Percentiles rank a stretch among this genome's conserved stretches.
phyloP scores from a whole-genome alignment of 2,329 filamentous ascomycete species.

The Alternaria atra region DNA sequence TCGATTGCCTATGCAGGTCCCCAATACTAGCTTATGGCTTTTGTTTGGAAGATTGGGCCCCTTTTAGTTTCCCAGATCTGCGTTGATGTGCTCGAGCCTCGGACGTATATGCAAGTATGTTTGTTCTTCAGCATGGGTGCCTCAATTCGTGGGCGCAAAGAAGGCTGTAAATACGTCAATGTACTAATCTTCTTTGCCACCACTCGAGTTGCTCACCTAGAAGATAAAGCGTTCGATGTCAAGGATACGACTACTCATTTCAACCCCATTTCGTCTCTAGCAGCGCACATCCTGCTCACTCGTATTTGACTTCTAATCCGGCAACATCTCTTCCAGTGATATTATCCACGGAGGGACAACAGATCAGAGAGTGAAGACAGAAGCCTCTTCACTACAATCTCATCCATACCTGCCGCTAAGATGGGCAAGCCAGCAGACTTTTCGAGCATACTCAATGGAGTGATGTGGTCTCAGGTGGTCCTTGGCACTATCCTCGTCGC shows the following conservation, averaged over 20 bases:
- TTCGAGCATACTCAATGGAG: conserved; percentile 35
- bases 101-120: conserved; percentile 6
- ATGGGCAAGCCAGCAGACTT: conserved; percentile 36
- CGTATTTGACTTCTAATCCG: not conserved
- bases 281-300: not conserved
- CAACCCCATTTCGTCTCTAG: not conserved
- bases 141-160: not conserved
- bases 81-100: conserved; percentile 2
- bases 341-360: not conserved
- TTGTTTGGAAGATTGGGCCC: not conserved
- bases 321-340: not conserved
- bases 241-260: not conserved
- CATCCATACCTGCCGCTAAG: not conserved
- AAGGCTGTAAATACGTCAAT: conserved; percentile 1
- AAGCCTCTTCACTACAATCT: not conserved
- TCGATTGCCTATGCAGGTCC: conserved; percentile 3
- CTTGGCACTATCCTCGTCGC: conserved; percentile 37
- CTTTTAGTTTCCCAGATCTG: not conserved
- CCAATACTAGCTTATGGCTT: not conserved
- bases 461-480: conserved; percentile 44
- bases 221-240: not conserved
- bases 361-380: not conserved
- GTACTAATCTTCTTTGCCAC: not conserved
- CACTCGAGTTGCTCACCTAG: not conserved
- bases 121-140: conserved; percentile 13